phyloP scores from a whole-genome alignment of 495 filamentous ascomycete genomes.

The Penicillium subrubescens region DNA sequence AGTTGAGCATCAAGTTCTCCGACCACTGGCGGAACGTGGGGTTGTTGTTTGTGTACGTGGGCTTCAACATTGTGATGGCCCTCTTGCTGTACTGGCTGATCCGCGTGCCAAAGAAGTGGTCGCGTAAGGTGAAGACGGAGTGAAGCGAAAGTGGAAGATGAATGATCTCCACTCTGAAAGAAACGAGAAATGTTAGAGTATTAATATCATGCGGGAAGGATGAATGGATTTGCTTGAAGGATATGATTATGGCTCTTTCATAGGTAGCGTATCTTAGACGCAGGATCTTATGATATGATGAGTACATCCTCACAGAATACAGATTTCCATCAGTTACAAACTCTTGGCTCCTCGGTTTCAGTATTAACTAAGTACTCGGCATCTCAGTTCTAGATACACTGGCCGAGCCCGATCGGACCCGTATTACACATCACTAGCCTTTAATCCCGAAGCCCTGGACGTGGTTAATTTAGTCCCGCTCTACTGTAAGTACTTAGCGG shows the following conservation, averaged over 20 bases:
- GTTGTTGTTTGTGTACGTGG: conserved; percentile 67
- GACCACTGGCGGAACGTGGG: conserved; percentile 75
- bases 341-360: not conserved
- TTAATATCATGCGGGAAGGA: not conserved
- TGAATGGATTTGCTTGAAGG: not conserved
- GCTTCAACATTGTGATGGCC: conserved; percentile 77
- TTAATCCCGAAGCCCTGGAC: not conserved
- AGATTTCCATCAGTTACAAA: not conserved
- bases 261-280: not conserved
- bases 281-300: not conserved
- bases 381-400: not conserved
- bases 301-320: not conserved
- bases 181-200: not conserved
- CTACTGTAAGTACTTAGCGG: not conserved
- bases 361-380: not conserved
- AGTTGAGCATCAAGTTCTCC: conserved; percentile 50
- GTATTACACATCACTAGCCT: not conserved
- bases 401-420: not conserved
- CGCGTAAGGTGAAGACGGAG: conserved; percentile 42
- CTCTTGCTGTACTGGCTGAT: conserved; percentile 77
- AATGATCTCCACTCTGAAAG: not conserved
- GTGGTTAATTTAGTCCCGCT: not conserved
- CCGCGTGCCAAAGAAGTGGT: conserved; percentile 71
- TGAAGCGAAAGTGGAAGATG: not conserved
- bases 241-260: not conserved